These are phyloP conservation scores for Tremella fuciformis DNA, from an alignment of 768 basidiomycete species.

Conservation along the genomic window DNA sequence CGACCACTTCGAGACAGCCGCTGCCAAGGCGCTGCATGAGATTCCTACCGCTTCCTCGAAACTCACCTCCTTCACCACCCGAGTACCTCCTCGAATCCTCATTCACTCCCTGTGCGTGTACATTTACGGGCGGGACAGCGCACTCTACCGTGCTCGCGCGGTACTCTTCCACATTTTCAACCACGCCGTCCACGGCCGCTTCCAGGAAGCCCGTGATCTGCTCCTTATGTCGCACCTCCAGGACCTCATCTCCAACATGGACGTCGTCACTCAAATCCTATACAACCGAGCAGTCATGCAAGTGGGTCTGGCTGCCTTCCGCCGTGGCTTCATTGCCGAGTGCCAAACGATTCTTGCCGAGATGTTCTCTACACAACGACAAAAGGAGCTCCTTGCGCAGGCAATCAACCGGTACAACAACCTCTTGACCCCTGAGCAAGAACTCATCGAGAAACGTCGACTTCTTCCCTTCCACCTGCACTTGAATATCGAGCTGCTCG, in stretches of 20 bases:
- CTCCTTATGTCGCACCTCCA: constrained; percentile 98
- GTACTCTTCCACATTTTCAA: constrained; percentile 98
- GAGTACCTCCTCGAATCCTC: constrained; percentile 66
- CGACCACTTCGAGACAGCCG: constrained; percentile 76
- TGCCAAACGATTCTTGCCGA: constrained; percentile 88
- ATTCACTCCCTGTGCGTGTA: constrained; percentile 85
- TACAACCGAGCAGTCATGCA: constrained; percentile 98
- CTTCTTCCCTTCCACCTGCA: constrained; percentile 99
- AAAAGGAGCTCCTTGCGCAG: constrained; percentile 95
- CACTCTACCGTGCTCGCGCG: constrained; percentile 88
- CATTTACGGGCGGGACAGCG: constrained; percentile 87
- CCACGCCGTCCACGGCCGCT: constrained; percentile 92
- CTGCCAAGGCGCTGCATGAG: constrained; percentile 46
- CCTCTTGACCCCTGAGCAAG: constrained; percentile 80
- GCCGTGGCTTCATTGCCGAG: constrained; percentile 89
- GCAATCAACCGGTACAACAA: constrained; percentile 86
- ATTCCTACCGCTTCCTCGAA: constrained; percentile 56
- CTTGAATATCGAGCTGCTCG: constrained; percentile 95
- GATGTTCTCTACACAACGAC: constrained; percentile 92
- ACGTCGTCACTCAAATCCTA: constrained; percentile 93
- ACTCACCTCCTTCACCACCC: constrained; percentile 60
- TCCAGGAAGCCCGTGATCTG: constrained; percentile 96
- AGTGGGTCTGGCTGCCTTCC: constrained; percentile 93
- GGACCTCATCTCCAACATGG: constrained; percentile 91
- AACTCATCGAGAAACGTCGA: constrained; percentile 90